Conservation (phyloP, 306 rosid species). For the Alnus glutinosa region DNA sequence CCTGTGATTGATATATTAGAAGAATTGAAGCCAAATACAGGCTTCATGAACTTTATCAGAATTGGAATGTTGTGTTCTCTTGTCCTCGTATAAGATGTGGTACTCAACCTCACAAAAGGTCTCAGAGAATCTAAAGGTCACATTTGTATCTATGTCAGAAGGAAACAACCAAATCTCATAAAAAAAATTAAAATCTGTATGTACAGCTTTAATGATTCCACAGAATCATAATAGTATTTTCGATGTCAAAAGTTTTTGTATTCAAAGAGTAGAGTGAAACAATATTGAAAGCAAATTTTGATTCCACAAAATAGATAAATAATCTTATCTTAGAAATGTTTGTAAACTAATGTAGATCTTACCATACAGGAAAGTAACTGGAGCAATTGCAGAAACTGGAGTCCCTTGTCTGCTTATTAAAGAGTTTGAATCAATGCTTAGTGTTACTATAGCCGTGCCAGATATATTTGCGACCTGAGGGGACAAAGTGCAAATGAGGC, state of each 20-base stretch:
- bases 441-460: slow-evolving; percentile 56
- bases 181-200: not conserved
- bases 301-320: not conserved
- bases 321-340: not conserved
- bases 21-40: slow-evolving; percentile 78
- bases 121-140: slow-evolving; percentile 67
- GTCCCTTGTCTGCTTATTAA: slow-evolving; percentile 76
- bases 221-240: not conserved
- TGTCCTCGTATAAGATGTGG: slow-evolving; percentile 65
- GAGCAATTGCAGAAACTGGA: slow-evolving; percentile 66
- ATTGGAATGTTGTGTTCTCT: slow-evolving; percentile 57
- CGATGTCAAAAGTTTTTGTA: not conserved
- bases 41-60: slow-evolving; percentile 59
- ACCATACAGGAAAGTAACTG: slow-evolving; percentile 84
- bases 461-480: slow-evolving; percentile 68
- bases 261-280: not conserved
- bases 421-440: slow-evolving; percentile 53
- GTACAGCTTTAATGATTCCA: not conserved
- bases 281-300: not conserved
- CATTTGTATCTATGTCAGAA: slow-evolving; percentile 20
- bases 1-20: slow-evolving; percentile 71
- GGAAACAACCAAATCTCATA: slow-evolving; percentile 12
- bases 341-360: slow-evolving; percentile 21
- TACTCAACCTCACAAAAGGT: slow-evolving; percentile 77
- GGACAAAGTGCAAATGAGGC: slow-evolving; percentile 7